phyloP scores from a whole-genome alignment of 2,329 filamentous ascomycete genomes.

The Cryphonectria parasitica region DNA sequence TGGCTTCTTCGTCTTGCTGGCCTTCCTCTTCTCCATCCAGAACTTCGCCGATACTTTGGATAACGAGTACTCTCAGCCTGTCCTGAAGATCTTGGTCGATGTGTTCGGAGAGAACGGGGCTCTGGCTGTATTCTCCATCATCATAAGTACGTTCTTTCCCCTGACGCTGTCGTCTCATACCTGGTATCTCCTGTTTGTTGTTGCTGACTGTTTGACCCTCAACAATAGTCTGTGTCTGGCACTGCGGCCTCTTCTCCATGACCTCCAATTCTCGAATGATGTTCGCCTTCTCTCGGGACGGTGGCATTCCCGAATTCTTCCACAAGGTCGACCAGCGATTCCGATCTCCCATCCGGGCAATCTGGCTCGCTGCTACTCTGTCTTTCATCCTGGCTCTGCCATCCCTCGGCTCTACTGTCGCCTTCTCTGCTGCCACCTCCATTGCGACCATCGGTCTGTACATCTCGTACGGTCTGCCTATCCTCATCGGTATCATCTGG shows the following conservation, averaged over 20 bases:
- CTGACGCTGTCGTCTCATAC: neutral
- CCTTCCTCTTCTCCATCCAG: slow-evolving; percentile 62
- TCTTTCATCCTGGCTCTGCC: slow-evolving; percentile 60
- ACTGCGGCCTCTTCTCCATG: slow-evolving; percentile 62
- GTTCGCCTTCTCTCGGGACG: slow-evolving; percentile 60
- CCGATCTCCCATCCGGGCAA: slow-evolving; percentile 53
- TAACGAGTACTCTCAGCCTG: slow-evolving; percentile 53
- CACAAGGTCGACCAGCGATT: slow-evolving; percentile 55
- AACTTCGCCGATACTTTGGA: slow-evolving; percentile 54
- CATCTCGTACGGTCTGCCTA: slow-evolving; percentile 61
- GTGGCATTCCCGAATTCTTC: slow-evolving; percentile 60
- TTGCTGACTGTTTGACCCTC: neutral
- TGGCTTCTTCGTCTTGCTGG: slow-evolving; percentile 62
- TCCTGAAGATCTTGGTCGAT: slow-evolving; percentile 62
- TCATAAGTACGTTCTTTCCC: slow-evolving; percentile 46
- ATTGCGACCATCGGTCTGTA: slow-evolving; percentile 64
- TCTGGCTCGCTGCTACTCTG: slow-evolving; percentile 59
- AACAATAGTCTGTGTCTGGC: slow-evolving; percentile 58
- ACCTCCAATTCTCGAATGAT: slow-evolving; percentile 63
- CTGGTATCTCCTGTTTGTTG: neutral
- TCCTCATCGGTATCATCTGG: slow-evolving; percentile 58
- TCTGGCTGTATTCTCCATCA: slow-evolving; percentile 56
- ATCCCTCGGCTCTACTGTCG: slow-evolving; percentile 57
- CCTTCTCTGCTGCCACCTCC: slow-evolving; percentile 61
- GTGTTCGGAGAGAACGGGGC: slow-evolving; percentile 59